A percentile compares a stretch with the other conserved stretches of the same genome.
phyloP scores from a whole-genome alignment of 305 asterid genomes.

The Fraxinus albicans region DNA sequence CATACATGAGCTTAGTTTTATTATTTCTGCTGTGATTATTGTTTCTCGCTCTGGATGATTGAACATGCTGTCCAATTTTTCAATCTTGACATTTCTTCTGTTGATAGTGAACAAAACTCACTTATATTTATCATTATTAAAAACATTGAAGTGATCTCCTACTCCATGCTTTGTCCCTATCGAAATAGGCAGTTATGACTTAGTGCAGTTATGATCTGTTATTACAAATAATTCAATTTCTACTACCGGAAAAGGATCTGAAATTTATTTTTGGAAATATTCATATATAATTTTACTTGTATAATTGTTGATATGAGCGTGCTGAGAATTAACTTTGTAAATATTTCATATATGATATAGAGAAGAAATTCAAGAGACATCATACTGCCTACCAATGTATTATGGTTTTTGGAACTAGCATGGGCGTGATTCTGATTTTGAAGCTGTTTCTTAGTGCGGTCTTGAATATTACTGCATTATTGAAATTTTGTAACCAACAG shows the following conservation, averaged over 20 bases:
- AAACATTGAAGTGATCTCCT: background rate
- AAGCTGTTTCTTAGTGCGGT: background rate
- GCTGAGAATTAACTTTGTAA: background rate
- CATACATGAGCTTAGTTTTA: background rate
- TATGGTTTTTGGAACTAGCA: background rate
- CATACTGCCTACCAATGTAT: background rate
- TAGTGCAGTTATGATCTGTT: background rate
- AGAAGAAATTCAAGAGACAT: background rate
- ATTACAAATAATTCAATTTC: background rate
- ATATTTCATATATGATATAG: too few relatives aligned
- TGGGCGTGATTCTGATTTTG: background rate
- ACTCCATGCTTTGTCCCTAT: background rate
- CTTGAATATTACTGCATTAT: background rate
- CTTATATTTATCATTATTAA: background rate
- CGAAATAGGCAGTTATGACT: background rate
- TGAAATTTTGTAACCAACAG: background rate
- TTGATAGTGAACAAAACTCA: background rate
- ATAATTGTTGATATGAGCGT: background rate
- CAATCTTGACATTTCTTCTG: background rate
- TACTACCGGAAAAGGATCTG: background rate
- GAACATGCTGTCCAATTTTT: background rate
- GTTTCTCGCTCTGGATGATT: background rate
- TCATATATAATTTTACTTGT: background rate
- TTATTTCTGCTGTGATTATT: background rate
- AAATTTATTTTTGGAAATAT: background rate